Base-by-base conservation (phyloP, 345 rosid genomes). In the Citrus australasica region DNA sequence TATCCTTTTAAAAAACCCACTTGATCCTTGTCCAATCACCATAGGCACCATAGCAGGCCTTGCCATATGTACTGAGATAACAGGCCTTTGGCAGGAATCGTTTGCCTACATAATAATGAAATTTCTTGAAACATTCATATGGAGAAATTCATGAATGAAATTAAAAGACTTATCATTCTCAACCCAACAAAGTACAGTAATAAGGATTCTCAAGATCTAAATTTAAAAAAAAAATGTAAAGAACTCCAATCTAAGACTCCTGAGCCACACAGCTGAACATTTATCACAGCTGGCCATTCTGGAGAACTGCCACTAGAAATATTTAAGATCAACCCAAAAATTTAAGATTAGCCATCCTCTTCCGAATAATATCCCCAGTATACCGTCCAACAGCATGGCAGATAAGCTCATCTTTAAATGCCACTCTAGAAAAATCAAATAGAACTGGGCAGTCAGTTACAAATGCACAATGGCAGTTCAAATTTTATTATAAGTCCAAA, bases 381-480 rank as follows among this genome's bases (percentile, higher is more conserved):
- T 79, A 97, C 98, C 98, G 94, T 65, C 96, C 93, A 58, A 97
- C 97, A 62, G 98, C 99, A 81, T 91, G 98, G 2, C 98, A 88
- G 59, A 94, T 93, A 76, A 97, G 88, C 80, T 93, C 91, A 35
- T 93, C 98, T 78, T 88, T 90, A 72, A 97, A 90, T 33, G 97
- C 93, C 55, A 94, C 92, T 79, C 99, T 97, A 73, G 73, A 81
- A 1, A 70, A 73, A 67, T 56, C 17, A 78, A 9, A 61, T 1
- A 70, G 64, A 7, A 17, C 10, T 56, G 24, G 81, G 32, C 69
- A 71, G 76, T 27, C 48, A 67, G 14, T 27, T 6, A 10, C 19
- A 1, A 58, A 67, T 9, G 10, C 1, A 37, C 6, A 38, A 37
- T 7, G 7, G 28, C n/a, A 30, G 6, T 16, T 21, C 17, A 21